Evolutionary conservation across 139 green algal species (phyloP).

Genomic region (Closterium sp.): DNA sequence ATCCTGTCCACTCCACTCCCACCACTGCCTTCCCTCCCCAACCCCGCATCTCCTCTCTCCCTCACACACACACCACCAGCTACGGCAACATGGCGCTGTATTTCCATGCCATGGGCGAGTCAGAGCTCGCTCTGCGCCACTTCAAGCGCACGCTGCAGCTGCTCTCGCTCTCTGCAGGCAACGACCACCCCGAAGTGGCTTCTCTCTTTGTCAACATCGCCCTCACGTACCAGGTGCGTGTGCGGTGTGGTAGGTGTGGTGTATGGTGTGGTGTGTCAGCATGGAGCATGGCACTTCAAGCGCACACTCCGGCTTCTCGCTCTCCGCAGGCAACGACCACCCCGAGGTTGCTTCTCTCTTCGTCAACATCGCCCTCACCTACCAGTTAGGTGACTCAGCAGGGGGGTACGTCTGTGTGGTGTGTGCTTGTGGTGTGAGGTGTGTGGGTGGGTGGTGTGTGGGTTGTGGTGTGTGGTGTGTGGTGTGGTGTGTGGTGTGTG

Average conservation of each 20-base stretch:
- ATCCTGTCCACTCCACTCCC: too few species aligned
- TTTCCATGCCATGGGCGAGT: conserved; percentile 47
- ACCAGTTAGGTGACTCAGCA: too few species aligned
- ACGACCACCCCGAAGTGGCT: conserved; percentile 49
- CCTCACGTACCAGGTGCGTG: conserved; percentile 28
- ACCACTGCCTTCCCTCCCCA: too few species aligned
- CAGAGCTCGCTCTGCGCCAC: conserved; percentile 42
- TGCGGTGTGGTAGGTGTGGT: too few species aligned
- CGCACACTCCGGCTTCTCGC: conserved; percentile 40
- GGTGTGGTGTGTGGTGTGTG: too few species aligned
- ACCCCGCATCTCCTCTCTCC: too few species aligned
- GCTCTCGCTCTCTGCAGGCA: conserved; percentile 31
- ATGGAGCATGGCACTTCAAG: not conserved
- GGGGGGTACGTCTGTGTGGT: too few species aligned
- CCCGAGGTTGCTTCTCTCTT: conserved; percentile 53
- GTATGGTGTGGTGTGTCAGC: too few species aligned
- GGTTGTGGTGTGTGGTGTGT: too few species aligned
- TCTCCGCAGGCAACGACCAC: conserved; percentile 37
- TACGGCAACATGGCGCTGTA: conserved; percentile 61
- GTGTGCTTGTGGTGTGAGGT: too few species aligned
- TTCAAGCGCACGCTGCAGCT: conserved; percentile 43
- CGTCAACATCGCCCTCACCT: conserved; percentile 61
- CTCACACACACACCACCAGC: not conserved
- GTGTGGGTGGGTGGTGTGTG: too few species aligned
- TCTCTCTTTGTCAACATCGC: conserved; percentile 60